A percentile compares a stretch with the other conserved stretches of the same genome.
Conservation (phyloP, 805 yeast genomes). For the Priceomyces castillae region DNA sequence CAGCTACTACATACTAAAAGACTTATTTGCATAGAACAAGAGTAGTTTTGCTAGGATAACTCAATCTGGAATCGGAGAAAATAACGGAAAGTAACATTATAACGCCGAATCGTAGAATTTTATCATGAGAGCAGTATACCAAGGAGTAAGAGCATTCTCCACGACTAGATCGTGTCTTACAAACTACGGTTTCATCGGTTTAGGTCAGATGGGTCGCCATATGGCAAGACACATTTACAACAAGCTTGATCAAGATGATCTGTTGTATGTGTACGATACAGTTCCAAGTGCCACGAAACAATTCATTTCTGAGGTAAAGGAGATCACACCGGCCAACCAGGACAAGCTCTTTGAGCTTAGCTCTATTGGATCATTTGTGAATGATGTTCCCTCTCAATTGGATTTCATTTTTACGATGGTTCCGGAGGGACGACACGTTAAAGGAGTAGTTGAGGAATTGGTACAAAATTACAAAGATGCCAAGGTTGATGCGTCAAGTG, state of each 20-base stretch:
- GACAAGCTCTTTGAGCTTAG: slow-evolving; percentile 11
- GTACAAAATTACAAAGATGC: slow-evolving; percentile 26
- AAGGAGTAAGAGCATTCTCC: slow-evolving; percentile 1
- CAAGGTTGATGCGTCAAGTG: slow-evolving; percentile 7
- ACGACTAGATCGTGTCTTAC: slow-evolving; percentile 4
- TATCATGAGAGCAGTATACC: not conserved
- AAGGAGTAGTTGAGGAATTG: slow-evolving; percentile 38
- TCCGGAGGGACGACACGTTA: slow-evolving; percentile 53
- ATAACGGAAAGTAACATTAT: not conserved
- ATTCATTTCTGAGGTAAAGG: slow-evolving; percentile 23
- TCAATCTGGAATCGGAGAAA: no score
- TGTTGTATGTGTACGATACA: slow-evolving; percentile 44
- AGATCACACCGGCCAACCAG: slow-evolving; percentile 21
- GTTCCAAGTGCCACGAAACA: slow-evolving; percentile 21
- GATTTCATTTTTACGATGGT: slow-evolving; percentile 51
- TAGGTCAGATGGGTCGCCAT: slow-evolving; percentile 56
- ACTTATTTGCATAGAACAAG: no score
- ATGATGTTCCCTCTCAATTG: slow-evolving; percentile 30
- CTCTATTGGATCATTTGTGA: slow-evolving; percentile 25
- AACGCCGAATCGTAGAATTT: not conserved
- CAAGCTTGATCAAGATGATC: slow-evolving; percentile 35
- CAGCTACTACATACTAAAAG: no score
- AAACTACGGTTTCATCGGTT: slow-evolving; percentile 52
- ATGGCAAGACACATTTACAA: slow-evolving; percentile 51
- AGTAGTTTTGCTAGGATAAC: no score